A percentile compares a stretch with the other conserved stretches of the same genome.
These are phyloP conservation scores for Ustilago cynodontis DNA, from an alignment of 1,284 basidiomycete genomes.

Conservation along the genomic window DNA sequence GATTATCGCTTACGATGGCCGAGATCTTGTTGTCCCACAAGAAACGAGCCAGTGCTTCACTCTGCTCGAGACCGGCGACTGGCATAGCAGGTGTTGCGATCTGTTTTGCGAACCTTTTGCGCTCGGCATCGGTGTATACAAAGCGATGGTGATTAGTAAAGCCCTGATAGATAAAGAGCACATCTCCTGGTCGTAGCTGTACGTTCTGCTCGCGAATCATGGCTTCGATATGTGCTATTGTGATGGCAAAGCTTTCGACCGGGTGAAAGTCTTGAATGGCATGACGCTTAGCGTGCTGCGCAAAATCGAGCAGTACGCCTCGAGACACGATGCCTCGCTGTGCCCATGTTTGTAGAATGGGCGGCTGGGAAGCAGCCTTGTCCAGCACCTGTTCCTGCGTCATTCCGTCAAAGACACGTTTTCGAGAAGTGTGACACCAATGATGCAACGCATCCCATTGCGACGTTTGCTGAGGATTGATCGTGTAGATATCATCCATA, in stretches of 20 bases:
- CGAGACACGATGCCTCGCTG: neutral
- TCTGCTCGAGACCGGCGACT: constrained; percentile 3
- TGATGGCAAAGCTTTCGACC: neutral
- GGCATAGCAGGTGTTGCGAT: neutral
- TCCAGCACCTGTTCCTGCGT: constrained; percentile 2
- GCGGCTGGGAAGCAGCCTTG: neutral
- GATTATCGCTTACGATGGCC: constrained; percentile 2
- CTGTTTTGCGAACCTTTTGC: neutral
- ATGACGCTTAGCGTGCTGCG: neutral
- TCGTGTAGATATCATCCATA: constrained; percentile 1
- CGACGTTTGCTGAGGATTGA: constrained; percentile 4
- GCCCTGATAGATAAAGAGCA: constrained; percentile 4
- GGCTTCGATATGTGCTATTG: neutral
- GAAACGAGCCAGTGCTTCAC: neutral
- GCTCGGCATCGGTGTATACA: neutral
- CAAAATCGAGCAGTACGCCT: neutral
- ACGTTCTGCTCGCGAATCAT: constrained; percentile 1
- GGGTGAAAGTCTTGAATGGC: neutral
- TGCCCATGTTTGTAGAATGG: neutral
- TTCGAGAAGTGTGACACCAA: constrained; percentile 6
- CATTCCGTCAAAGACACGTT: constrained; percentile 1
- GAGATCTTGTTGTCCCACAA: constrained; percentile 6
- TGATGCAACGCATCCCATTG: constrained; percentile 4
- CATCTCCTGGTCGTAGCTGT: neutral
- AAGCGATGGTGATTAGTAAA: neutral